Conservation (phyloP, 2,329 filamentous ascomycete genomes). For the Verticillium dahliae region DNA sequence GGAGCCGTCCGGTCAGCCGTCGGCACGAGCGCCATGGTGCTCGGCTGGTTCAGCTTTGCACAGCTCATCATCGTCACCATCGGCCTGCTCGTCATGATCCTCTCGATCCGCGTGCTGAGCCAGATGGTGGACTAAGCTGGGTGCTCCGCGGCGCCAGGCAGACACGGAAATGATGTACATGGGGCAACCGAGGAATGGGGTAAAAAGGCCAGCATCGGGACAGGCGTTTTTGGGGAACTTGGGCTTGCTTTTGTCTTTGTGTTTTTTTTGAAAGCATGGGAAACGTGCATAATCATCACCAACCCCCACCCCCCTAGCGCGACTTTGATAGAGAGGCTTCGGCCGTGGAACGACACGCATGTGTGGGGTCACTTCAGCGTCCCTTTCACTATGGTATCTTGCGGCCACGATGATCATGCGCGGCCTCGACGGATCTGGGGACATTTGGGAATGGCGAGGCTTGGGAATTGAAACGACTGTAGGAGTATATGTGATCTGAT, state of each 20-base stretch:
- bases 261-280: not conserved
- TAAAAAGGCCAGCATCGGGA: not conserved
- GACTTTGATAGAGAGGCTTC: not conserved
- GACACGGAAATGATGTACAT: not conserved
- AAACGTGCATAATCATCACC: not conserved
- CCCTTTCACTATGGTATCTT: not conserved
- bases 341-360: not conserved
- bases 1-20: conserved; percentile 82
- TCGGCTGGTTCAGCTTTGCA: conserved; percentile 96
- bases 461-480: not conserved
- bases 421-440: not conserved
- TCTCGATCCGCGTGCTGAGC: conserved; percentile 78
- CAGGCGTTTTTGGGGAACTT: not conserved
- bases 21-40: conserved; percentile 90
- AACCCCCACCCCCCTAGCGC: not conserved
- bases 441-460: not conserved
- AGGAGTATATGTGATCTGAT: not conserved
- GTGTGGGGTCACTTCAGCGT: not conserved
- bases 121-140: conserved; percentile 35
- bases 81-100: conserved; percentile 89
- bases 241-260: not conserved
- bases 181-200: not conserved
- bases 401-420: not conserved
- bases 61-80: conserved; percentile 93
- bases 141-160: not conserved